A percentile compares a stretch with the other conserved stretches of the same genome.
phyloP scores from a whole-genome alignment of 306 rosid genomes.

The Medicago arabica region DNA sequence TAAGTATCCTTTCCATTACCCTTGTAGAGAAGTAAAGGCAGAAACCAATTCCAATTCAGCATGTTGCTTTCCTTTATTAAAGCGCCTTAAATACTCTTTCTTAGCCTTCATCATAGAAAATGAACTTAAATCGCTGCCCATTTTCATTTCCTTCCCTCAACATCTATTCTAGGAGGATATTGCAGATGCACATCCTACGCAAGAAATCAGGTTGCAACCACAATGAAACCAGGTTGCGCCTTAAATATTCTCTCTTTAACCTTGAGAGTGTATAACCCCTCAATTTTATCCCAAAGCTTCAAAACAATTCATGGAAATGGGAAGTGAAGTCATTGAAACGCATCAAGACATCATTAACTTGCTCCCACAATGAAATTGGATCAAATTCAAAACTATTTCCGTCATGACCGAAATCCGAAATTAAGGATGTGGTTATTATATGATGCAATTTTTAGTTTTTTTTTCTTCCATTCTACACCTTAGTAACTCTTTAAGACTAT shows the following conservation, averaged over 20 bases:
- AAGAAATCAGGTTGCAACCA: too few species aligned
- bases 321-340: not conserved
- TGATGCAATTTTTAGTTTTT: not conserved
- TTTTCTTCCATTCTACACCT: not conserved
- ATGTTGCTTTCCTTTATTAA: not conserved
- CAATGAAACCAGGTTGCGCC: too few species aligned
- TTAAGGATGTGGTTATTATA: not conserved
- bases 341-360: not conserved
- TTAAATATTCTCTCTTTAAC: not conserved
- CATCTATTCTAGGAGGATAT: not conserved
- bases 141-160: not conserved
- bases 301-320: not conserved
- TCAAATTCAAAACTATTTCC: not conserved
- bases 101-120: not conserved
- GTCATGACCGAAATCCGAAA: not conserved
- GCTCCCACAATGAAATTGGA: not conserved
- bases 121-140: not conserved
- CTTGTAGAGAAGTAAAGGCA: not conserved
- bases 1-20: not conserved
- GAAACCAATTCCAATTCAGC: not conserved
- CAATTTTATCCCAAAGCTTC: not conserved
- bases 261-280: not conserved
- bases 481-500: not conserved
- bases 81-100: not conserved
- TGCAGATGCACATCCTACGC: not conserved